A percentile compares a stretch with the other conserved stretches of the same genome.
Evolutionary conservation across 2,329 filamentous ascomycete species (phyloP).

Genomic region (Phialemonium atrogriseum): DNA sequence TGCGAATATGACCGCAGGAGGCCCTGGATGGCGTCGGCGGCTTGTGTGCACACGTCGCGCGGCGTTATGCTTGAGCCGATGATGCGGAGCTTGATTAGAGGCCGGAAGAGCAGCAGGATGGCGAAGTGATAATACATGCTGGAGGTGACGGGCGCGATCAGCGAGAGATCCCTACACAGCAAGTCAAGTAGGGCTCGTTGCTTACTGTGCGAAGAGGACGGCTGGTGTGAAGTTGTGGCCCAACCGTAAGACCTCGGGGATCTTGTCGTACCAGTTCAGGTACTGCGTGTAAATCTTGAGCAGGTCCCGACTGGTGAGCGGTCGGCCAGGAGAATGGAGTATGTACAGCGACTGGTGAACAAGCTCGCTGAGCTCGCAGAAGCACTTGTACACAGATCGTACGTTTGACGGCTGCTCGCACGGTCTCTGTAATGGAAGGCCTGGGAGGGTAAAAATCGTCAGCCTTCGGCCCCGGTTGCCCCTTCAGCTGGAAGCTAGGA

Average conservation of each 20-base stretch:
- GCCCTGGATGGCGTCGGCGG: slow-evolving; percentile 50
- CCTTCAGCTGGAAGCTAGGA: too few species aligned
- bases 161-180: neutral
- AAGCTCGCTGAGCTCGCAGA: slow-evolving; percentile 65
- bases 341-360: slow-evolving; percentile 64
- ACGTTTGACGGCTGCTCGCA: slow-evolving; percentile 60
- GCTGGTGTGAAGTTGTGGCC: slow-evolving; percentile 65
- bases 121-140: slow-evolving; percentile 66
- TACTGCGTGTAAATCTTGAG: slow-evolving; percentile 60
- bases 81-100: slow-evolving; percentile 57
- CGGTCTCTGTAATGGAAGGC: slow-evolving; percentile 43
- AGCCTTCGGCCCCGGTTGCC: too few species aligned
- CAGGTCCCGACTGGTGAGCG: slow-evolving; percentile 55
- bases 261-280: slow-evolving; percentile 60
- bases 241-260: slow-evolving; percentile 56
- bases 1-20: slow-evolving; percentile 49
- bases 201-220: slow-evolving; percentile 67
- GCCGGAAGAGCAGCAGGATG: slow-evolving; percentile 66
- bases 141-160: neutral
- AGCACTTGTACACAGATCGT: slow-evolving; percentile 58
- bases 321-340: slow-evolving; percentile 61
- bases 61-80: slow-evolving; percentile 56
- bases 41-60: slow-evolving; percentile 56
- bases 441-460: too few species aligned
- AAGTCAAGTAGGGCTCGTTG: slow-evolving; percentile 10